phyloP scores from a whole-genome alignment of 805 yeast genomes.

The Myxozyma lipomycoides region DNA sequence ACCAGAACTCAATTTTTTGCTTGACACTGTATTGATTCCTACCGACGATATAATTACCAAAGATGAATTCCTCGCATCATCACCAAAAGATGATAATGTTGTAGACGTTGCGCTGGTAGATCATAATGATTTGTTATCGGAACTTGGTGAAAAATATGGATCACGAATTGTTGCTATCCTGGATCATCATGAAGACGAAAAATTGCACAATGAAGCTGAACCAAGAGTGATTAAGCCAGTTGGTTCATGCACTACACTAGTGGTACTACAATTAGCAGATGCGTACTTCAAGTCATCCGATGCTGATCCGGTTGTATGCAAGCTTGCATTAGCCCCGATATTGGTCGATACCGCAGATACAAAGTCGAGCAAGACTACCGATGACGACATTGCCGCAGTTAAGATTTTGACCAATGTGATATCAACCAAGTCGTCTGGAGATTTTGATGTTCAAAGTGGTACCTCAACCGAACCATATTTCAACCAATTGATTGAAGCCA shows the following conservation, averaged over 20 bases:
- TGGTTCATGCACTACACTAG: conserved; percentile 80
- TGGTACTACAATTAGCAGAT: conserved; percentile 57
- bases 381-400: conserved; percentile 50
- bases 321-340: conserved; percentile 61
- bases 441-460: not conserved
- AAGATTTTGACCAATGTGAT: conserved; percentile 36
- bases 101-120: conserved; percentile 66
- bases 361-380: conserved; percentile 49
- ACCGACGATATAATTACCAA: conserved; percentile 52
- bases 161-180: conserved; percentile 50
- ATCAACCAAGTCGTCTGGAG: not conserved
- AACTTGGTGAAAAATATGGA: conserved; percentile 36
- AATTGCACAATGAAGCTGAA: conserved; percentile 36
- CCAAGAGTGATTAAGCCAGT: conserved; percentile 61
- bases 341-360: conserved; percentile 72
- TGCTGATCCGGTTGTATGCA: conserved; percentile 36
- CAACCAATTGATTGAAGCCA: conserved; percentile 45
- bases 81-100: conserved; percentile 3
- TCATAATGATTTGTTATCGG: conserved; percentile 66
- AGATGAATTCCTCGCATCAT: conserved; percentile 53
- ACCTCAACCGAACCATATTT: conserved; percentile 27
- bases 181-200: conserved; percentile 85
- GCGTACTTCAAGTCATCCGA: conserved; percentile 8
- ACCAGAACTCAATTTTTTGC: conserved; percentile 61
- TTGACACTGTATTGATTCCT: conserved; percentile 47